Percentiles rank a stretch among this genome's conserved stretches.
Evolutionary conservation across 2,329 filamentous ascomycete species (phyloP).

Genomic region (Talaromyces islandicus): DNA sequence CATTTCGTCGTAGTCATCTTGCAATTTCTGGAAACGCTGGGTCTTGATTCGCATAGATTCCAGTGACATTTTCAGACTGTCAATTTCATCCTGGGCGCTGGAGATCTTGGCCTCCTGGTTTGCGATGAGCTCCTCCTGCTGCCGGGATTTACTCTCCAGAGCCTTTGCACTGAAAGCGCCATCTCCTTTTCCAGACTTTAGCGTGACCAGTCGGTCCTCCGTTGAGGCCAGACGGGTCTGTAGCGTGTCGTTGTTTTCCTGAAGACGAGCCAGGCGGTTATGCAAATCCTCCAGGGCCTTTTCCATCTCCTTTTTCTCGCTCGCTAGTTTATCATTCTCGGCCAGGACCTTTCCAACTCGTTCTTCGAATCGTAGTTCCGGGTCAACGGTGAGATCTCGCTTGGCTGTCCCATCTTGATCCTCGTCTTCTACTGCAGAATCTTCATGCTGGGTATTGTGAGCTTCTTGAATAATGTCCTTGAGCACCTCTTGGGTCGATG

Average conservation of each 20-base stretch:
- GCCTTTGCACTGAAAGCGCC: slow-evolving; percentile 42
- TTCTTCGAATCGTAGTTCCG: slow-evolving; percentile 44
- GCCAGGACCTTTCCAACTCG: slow-evolving; percentile 43
- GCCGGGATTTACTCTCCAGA: slow-evolving; percentile 45
- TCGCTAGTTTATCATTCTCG: slow-evolving; percentile 53
- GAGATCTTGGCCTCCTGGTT: slow-evolving; percentile 63
- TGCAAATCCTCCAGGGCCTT: slow-evolving; percentile 50
- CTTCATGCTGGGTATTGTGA: slow-evolving; percentile 35
- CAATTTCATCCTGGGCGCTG: slow-evolving; percentile 40
- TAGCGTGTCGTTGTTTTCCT: slow-evolving; percentile 44
- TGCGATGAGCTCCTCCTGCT: slow-evolving; percentile 67
- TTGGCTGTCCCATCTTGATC: slow-evolving; percentile 28
- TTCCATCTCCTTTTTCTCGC: slow-evolving; percentile 45
- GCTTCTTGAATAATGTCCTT: slow-evolving; percentile 44
- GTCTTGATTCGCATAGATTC: slow-evolving; percentile 41
- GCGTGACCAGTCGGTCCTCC: slow-evolving; percentile 48
- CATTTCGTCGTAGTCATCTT: slow-evolving; percentile 45
- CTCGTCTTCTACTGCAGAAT: slow-evolving; percentile 31
- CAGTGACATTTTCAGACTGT: slow-evolving; percentile 38
- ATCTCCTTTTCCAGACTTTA: slow-evolving; percentile 42
- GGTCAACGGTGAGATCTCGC: slow-evolving; percentile 33
- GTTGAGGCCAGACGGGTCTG: slow-evolving; percentile 41
- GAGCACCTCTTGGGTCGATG: slow-evolving; percentile 39
- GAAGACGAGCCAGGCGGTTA: slow-evolving; percentile 51
- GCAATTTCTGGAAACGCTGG: slow-evolving; percentile 40